Evolutionary conservation across 2,329 filamentous ascomycete species (phyloP).

Genomic region (Cytospora schulzeri): DNA sequence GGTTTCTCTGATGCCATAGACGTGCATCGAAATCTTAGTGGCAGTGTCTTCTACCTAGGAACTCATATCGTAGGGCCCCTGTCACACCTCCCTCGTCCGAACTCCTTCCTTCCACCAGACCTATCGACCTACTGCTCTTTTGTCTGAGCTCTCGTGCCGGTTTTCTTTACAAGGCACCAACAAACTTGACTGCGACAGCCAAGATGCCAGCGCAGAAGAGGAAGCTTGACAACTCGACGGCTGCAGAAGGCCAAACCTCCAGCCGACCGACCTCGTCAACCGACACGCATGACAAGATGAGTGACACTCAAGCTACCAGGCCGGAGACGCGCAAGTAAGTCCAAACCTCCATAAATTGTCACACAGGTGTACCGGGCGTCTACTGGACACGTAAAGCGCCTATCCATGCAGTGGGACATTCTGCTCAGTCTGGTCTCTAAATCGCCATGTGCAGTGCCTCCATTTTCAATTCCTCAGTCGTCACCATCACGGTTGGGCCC

Average conservation of each 20-base stretch:
- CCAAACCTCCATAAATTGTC: not conserved
- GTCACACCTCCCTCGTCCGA: too few species aligned
- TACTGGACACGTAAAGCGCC: not conserved
- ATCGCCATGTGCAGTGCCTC: not conserved
- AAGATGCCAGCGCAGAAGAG: not conserved
- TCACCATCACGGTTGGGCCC: conserved; percentile 2
- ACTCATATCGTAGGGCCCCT: too few species aligned
- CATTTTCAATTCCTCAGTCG: not conserved
- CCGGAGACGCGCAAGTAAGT: not conserved
- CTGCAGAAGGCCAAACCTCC: not conserved
- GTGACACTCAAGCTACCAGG: not conserved
- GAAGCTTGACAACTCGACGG: not conserved
- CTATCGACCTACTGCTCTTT: too few species aligned
- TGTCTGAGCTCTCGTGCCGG: not conserved
- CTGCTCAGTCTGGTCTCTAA: not conserved
- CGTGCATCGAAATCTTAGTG: too few species aligned
- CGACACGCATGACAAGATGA: not conserved
- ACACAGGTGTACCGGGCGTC: not conserved
- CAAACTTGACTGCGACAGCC: not conserved
- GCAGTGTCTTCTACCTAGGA: too few species aligned
- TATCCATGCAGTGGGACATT: not conserved
- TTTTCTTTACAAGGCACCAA: not conserved
- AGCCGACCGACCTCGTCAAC: not conserved
- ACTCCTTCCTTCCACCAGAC: too few species aligned
- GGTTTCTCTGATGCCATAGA: too few species aligned